Base-by-base conservation (phyloP, 768 basidiomycete species). In the Pisolithus albus region DNA sequence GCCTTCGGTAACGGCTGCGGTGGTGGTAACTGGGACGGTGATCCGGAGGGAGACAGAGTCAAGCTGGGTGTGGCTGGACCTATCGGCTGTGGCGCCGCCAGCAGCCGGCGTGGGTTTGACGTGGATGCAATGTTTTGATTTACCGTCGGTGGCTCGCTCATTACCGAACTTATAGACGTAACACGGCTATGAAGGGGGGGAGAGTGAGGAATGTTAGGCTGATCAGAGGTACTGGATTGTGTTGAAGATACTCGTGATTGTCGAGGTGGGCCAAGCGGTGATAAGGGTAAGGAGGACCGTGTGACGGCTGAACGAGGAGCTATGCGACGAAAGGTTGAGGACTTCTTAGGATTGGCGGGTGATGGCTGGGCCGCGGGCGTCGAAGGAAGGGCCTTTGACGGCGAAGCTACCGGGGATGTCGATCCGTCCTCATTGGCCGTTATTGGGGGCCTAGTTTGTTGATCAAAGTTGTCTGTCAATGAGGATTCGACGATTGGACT, bases 311-410 rank as follows among this genome's bases (percentile, higher is more conserved):
- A 64, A 52, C 68, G 64, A 37, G 72, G 64, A 21, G 76, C 77
- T 18, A 83, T 59, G 45, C 74, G 78, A 24, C 81, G 74, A 61
- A 82, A 81, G 0, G 79, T 80, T 1, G 81, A 76, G 3, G 71
- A 58, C 55, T 71, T 79, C 43, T 48, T 61, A 0, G 52, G 46
- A 21, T 56, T 16, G 49, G 46, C 18, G 41, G 34, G 13, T 46
- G 53, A 46, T 43, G 52, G 46, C 28, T 34, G 44, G 37, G 45
- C 4, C 18, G 48, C 18, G 11, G 56, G 58, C 16, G 53, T 40
- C 3, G 51, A 51, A 3, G 51, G 28, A 24, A 42, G 50, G 26
- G 61, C 55, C 28, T 57, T 50, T 5, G 57, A 50, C 7, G 49
- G 55, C 2, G 59, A 51, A 13, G 53, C 39, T 19, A 52, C 30